Evolutionary conservation across 192 early-diverging fungal species (phyloP).

Genomic region (Entomortierella beljakovae): DNA sequence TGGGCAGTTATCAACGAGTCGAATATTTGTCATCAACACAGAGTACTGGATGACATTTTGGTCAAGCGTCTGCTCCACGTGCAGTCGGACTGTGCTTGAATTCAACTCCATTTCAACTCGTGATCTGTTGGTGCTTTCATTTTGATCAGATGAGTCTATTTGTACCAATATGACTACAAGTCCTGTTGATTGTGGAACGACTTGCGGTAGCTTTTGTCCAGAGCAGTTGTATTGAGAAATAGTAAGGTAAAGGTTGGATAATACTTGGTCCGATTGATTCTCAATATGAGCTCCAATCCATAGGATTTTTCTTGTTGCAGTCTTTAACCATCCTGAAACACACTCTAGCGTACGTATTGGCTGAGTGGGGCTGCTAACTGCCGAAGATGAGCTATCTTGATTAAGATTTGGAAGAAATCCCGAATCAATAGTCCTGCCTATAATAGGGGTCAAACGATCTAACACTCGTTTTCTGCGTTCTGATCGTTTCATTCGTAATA

Average conservation of each 20-base stretch:
- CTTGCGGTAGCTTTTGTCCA: constrained; percentile 6
- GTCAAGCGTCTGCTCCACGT: not conserved
- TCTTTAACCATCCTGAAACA: constrained; percentile 13
- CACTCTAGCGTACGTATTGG: not conserved
- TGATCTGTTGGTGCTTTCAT: constrained; percentile 10
- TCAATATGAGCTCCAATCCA: constrained; percentile 12
- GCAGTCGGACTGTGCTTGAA: not conserved
- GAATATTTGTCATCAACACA: not conserved
- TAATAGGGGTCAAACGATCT: constrained; percentile 20
- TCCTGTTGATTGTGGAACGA: not conserved
- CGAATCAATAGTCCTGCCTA: constrained; percentile 4
- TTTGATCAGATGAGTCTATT: not conserved
- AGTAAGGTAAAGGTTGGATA: constrained; percentile 14
- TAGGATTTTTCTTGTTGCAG: not conserved
- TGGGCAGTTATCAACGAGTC: not conserved
- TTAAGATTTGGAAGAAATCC: not conserved
- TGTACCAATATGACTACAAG: not conserved
- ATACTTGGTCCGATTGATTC: constrained; percentile 6
- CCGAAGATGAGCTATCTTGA: no score
- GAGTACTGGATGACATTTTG: not conserved
- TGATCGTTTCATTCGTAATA: constrained; percentile 6
- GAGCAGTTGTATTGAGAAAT: not conserved
- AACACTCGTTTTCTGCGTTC: constrained; percentile 16
- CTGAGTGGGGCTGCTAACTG: not conserved
- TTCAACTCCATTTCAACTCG: not conserved